These are phyloP conservation scores for Pseudonectria buxi DNA, from an alignment of 2,329 filamentous ascomycete genomes.

Conservation along the genomic window DNA sequence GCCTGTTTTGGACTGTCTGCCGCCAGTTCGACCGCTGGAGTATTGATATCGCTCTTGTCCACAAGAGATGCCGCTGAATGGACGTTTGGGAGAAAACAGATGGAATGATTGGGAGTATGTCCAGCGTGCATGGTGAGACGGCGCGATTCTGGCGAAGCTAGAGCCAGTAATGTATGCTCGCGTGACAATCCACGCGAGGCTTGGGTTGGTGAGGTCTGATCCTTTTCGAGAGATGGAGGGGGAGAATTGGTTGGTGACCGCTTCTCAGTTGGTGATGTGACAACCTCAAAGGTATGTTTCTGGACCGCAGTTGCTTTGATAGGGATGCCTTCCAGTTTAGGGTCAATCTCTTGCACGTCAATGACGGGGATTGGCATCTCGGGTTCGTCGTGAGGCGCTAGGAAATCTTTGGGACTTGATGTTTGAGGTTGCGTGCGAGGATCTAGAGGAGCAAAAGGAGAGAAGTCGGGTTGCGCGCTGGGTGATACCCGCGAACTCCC, in stretches of 20 bases:
- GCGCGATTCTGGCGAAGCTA: slow-evolving; percentile 41
- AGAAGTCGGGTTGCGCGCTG: slow-evolving; percentile 27
- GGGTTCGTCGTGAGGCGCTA: slow-evolving; percentile 24
- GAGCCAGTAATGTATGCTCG: slow-evolving; percentile 38
- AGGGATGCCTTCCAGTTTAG: slow-evolving; percentile 53
- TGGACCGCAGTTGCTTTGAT: slow-evolving; percentile 48
- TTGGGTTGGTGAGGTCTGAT: slow-evolving; percentile 7
- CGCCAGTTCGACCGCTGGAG: slow-evolving; percentile 19
- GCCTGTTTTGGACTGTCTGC: neutral
- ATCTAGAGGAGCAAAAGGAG: slow-evolving; percentile 35
- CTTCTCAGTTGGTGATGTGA: slow-evolving; percentile 16
- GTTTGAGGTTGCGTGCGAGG: slow-evolving; percentile 37
- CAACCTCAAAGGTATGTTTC: slow-evolving; percentile 44
- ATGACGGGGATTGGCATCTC: slow-evolving; percentile 39
- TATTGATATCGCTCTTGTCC: slow-evolving; percentile 23
- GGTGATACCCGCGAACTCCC: slow-evolving; percentile 30
- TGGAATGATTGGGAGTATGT: slow-evolving; percentile 55
- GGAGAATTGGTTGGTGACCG: slow-evolving; percentile 24
- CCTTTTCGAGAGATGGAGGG: slow-evolving; percentile 14
- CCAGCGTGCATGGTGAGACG: slow-evolving; percentile 56
- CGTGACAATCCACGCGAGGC: slow-evolving; percentile 26
- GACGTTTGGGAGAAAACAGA: slow-evolving; percentile 43
- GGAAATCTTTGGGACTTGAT: slow-evolving; percentile 30
- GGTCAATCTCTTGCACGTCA: slow-evolving; percentile 52
- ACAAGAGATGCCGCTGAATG: slow-evolving; percentile 31